Conservation (phyloP, 2,329 filamentous ascomycete species). For the Botrytis galanthina region DNA sequence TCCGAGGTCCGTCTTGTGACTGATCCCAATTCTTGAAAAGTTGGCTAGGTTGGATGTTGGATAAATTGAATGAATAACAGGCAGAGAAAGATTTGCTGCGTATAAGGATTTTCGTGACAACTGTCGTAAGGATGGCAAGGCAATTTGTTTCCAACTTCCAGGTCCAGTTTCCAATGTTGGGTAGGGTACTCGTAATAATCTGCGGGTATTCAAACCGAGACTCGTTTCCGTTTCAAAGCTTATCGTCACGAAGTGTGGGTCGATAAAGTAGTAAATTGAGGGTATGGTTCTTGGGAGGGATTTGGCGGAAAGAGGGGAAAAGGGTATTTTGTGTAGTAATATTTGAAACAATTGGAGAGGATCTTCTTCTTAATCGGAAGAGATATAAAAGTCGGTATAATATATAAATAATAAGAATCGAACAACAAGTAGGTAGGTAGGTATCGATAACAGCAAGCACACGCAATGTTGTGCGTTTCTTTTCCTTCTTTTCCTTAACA, state of each 20-base stretch:
- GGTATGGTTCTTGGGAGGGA: not conserved
- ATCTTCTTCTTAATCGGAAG: not conserved
- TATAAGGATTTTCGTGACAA: not conserved
- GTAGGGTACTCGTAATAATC: slow-evolving; percentile 16
- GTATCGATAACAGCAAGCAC: not conserved
- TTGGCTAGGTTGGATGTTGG: not conserved
- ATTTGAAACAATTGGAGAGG: not conserved
- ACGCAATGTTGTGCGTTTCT: not conserved
- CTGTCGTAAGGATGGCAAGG: not conserved
- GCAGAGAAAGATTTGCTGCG: not conserved
- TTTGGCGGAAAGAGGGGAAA: not conserved
- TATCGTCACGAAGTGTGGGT: slow-evolving; percentile 18
- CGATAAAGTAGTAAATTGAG: slow-evolving; percentile 10
- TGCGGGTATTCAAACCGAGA: slow-evolving; percentile 20
- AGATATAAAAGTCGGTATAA: not conserved
- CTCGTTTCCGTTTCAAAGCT: slow-evolving; percentile 21
- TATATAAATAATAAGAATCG: not conserved
- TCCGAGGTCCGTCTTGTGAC: slow-evolving; percentile 4
- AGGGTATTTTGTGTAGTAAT: not conserved
- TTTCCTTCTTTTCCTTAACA: not conserved
- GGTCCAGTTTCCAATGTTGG: not conserved
- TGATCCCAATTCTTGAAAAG: slow-evolving; percentile 11
- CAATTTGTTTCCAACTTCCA: not conserved
- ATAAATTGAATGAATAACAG: not conserved
- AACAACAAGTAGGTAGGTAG: not conserved